Conservation (phyloP, 345 rosid genomes). For the Euphorbia lathyris region DNA sequence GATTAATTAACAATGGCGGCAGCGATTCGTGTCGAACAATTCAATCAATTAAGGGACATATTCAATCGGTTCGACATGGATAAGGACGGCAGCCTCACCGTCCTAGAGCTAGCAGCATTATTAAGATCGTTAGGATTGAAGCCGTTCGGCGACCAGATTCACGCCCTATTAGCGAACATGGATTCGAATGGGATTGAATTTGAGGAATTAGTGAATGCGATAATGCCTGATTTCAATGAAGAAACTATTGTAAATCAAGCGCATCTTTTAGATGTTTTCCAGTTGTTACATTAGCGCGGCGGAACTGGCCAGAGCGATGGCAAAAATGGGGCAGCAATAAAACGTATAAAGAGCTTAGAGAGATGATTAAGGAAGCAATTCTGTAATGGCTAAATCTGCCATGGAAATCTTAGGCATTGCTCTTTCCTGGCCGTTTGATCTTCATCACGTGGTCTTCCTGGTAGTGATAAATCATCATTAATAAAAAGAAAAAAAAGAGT, state of each 20-base stretch:
- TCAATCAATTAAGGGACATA: background rate
- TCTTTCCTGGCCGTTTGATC: constrained; percentile 20
- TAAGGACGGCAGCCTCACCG: constrained; percentile 84
- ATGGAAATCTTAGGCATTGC: constrained; percentile 45
- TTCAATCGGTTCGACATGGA: constrained; percentile 39
- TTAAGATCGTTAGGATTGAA: constrained; percentile 68
- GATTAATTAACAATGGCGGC: background rate
- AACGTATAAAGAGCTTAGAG: constrained; percentile 62
- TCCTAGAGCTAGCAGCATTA: constrained; percentile 83
- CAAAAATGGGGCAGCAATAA: constrained; percentile 86
- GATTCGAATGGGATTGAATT: constrained; percentile 83
- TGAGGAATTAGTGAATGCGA: constrained; percentile 62
- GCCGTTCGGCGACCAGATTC: constrained; percentile 79
- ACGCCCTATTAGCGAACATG: constrained; percentile 59
- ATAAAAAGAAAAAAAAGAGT: no score
- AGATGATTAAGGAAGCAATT: constrained; percentile 76
- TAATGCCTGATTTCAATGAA: constrained; percentile 54
- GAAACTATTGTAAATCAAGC: constrained; percentile 54
- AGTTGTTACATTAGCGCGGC: constrained; percentile 67
- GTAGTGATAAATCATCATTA: no score
- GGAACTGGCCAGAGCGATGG: constrained; percentile 78
- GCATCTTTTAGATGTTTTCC: constrained; percentile 56
- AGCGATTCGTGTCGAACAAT: background rate
- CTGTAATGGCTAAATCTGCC: constrained; percentile 70
- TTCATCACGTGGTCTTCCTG: no score